Conservation (phyloP, 352 stramenopile species). For the Phytopythium boreale region DNA sequence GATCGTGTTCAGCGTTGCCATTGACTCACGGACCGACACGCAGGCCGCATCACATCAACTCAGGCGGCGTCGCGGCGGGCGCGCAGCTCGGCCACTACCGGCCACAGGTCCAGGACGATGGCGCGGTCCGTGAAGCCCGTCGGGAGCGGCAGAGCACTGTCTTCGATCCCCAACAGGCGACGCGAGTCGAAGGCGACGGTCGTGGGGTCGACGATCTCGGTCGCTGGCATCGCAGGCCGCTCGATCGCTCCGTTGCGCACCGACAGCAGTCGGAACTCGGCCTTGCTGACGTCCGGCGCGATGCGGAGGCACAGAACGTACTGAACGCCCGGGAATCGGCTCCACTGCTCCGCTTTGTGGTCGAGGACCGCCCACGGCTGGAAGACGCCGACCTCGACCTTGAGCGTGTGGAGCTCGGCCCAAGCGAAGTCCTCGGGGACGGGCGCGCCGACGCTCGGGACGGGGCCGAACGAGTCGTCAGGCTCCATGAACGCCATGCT, state of each 20-base stretch:
- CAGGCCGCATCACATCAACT: no score
- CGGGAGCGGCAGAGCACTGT: no score
- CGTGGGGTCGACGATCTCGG: not conserved
- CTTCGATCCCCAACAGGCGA: conserved; percentile 17
- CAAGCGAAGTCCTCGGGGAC: not conserved
- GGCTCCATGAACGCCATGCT: no score
- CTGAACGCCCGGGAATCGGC: not conserved
- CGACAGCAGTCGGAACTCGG: not conserved
- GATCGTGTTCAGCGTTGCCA: no score
- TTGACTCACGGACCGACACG: no score
- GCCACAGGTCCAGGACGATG: conserved; percentile 19
- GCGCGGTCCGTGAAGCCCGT: no score
- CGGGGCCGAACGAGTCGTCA: no score
- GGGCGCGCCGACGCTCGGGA: no score
- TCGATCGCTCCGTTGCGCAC: not conserved
- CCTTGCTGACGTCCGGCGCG: not conserved
- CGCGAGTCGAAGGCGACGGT: not conserved
- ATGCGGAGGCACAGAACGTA: not conserved
- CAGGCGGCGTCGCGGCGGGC: no score
- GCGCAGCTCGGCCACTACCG: no score
- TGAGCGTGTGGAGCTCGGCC: not conserved
- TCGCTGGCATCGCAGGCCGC: not conserved
- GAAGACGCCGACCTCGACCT: not conserved
- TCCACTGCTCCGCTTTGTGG: not conserved
- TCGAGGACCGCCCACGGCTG: not conserved